Conservation (phyloP, 148 eudicot genomes). For the Pouteria glomerata region DNA sequence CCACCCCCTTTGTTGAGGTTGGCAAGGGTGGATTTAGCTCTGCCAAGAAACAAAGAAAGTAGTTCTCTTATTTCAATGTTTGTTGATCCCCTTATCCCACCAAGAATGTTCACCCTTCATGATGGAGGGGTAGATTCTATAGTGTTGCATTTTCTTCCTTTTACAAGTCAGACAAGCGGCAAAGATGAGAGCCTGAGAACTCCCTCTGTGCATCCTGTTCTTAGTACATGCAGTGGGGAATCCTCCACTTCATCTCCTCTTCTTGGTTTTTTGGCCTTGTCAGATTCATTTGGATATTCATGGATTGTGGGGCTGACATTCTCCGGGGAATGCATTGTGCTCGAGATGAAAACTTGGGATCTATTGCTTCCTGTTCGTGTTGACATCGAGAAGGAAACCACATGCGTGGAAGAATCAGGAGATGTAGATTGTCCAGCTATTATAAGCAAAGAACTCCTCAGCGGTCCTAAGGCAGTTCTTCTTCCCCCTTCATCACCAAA, state of each 20-base stretch:
- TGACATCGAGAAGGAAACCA: slow-evolving; percentile 36
- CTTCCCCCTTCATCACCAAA: slow-evolving; percentile 65
- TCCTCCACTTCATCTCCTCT: slow-evolving; percentile 42
- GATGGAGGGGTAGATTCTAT: slow-evolving; percentile 86
- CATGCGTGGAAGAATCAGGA: slow-evolving; percentile 28
- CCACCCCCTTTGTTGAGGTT: slow-evolving; percentile 83
- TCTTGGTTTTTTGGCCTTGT: slow-evolving; percentile 65
- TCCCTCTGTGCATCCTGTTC: slow-evolving; percentile 79
- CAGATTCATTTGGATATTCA: slow-evolving; percentile 86
- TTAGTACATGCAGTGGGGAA: slow-evolving; percentile 53
- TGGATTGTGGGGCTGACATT: slow-evolving; percentile 86
- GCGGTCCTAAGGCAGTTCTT: slow-evolving; percentile 70
- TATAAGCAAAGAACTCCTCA: slow-evolving; percentile 84
- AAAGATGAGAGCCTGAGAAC: slow-evolving; percentile 56
- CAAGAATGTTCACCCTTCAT: slow-evolving; percentile 74
- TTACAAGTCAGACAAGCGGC: slow-evolving; percentile 61
- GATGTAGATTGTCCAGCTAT: slow-evolving; percentile 43
- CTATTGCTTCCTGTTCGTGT: slow-evolving; percentile 44
- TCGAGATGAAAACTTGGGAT: slow-evolving; percentile 79
- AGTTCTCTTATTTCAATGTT: slow-evolving; percentile 48
- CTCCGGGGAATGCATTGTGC: slow-evolving; percentile 61
- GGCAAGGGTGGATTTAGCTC: slow-evolving; percentile 86
- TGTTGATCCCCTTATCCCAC: slow-evolving; percentile 76
- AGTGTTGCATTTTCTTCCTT: slow-evolving; percentile 89
- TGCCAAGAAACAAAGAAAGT: slow-evolving; percentile 40